A percentile compares a stretch with the other conserved stretches of the same genome.
Evolutionary conservation across 345 rosid genomes (phyloP).

Genomic region (Salix caprea): DNA sequence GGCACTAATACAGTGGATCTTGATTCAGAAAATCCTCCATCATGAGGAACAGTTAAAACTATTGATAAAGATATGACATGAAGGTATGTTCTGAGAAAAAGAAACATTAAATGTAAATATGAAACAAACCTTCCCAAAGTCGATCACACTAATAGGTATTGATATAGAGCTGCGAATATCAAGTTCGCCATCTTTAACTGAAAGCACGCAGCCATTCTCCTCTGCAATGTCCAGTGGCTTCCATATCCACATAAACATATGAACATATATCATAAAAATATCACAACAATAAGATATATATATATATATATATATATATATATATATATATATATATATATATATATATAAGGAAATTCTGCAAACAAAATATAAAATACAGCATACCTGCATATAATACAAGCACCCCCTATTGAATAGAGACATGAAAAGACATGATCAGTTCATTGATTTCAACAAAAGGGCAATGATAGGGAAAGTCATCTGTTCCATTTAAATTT

Average conservation of each 20-base stretch:
- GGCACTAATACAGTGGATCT: constrained; percentile 36
- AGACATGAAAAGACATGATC: constrained; percentile 1
- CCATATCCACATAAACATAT: constrained; percentile 13
- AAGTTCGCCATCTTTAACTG: constrained; percentile 28
- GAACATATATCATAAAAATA: neutral
- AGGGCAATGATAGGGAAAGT: neutral
- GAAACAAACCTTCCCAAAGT: constrained; percentile 53
- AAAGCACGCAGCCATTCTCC: constrained; percentile 42
- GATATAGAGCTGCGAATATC: constrained; percentile 43
- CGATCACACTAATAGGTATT: constrained; percentile 51
- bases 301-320: neutral
- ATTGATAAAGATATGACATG: neutral
- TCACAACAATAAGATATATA: neutral
- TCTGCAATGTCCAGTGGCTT: constrained; percentile 41
- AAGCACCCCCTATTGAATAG: constrained; percentile 51
- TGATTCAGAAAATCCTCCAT: constrained; percentile 1
- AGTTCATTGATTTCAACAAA: constrained; percentile 1
- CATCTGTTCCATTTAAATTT: neutral
- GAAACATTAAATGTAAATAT: neutral
- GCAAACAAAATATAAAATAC: neutral
- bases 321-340: too few relatives aligned
- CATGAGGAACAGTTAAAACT: neutral
- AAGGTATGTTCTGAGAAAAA: neutral
- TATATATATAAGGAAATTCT: neutral
- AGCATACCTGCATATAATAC: constrained; percentile 67